Base-by-base conservation (phyloP, 768 basidiomycete genomes). In the Mrakia gelida region DNA sequence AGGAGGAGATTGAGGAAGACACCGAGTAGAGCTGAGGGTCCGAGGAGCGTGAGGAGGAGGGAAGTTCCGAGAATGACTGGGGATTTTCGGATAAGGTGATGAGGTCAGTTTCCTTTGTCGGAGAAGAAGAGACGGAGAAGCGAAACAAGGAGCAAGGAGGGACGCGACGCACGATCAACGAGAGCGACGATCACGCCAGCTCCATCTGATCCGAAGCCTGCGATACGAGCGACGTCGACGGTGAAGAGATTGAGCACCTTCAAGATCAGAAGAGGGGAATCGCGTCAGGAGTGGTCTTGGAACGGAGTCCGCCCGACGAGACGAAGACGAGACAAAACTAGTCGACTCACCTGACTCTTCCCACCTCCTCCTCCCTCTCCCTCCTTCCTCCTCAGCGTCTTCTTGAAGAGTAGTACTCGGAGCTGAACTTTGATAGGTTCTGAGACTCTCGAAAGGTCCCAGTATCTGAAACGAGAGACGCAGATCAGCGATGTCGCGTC, bases 221-320 rank as follows among this genome's bases (percentile, higher is more conserved):
- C 71, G 0, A 78, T 32, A 3, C 73, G 59, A 18, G 61, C 71
- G 10, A 78, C 77, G 77, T 78, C 77, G 43, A 78, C 38, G 11
- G 77, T 73, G 34, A 78, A 78, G 0, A 78, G 52, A 52, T 78
- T 78, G 38, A 78, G 71, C 13, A 78, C 61, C 34, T 59, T 59
- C n/a, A 28, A 4, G 26, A 10, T 2, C 10, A 21, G 59, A 59
- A 28, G n/a, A 3, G n/a, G 9, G 45, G 45, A 45, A 3, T 21
- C 16, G 7, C 16, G 49, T 52, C 15, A 52, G n/a, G n/a, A n/a
- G n/a, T n/a, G n/a, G 49, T 13, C 15, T 52, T 52, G 15, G 49
- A 16, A 16, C 49, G 18, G 7, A 52, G 2, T 21, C 49, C 7
- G 11, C 18, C 15, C 15, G 4, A n/a, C n/a, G n/a, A n/a, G n/a